These are phyloP conservation scores for Fraxinus pennsylvanica DNA, from an alignment of 257 asterid genomes.

Conservation along the genomic window DNA sequence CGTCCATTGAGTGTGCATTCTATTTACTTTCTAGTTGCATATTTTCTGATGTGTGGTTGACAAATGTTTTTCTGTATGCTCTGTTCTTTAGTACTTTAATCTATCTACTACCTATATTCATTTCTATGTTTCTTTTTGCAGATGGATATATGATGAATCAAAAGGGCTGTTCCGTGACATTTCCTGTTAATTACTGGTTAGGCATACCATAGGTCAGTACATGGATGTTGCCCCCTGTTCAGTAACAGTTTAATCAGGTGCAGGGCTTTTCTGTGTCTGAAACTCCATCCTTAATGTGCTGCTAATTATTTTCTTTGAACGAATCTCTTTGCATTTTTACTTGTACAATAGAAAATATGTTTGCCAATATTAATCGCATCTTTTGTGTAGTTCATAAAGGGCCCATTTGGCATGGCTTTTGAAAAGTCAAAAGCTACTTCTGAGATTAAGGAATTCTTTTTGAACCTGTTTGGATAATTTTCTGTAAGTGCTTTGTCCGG, in stretches of 20 bases:
- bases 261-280: not conserved
- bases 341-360: not conserved
- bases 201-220: slow-evolving; percentile 25
- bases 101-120: not conserved
- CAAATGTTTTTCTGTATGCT: not conserved
- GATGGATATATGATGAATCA: slow-evolving; percentile 94
- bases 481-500: no score
- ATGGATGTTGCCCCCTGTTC: slow-evolving; percentile 6
- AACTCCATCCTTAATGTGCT: not conserved
- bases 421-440: no score
- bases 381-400: not conserved
- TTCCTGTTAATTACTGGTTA: slow-evolving; percentile 46
- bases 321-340: not conserved
- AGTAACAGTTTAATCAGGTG: slow-evolving; percentile 23
- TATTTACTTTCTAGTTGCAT: slow-evolving; percentile 22
- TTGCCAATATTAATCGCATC: not conserved
- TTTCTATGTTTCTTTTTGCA: slow-evolving; percentile 36
- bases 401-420: no score
- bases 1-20: slow-evolving; percentile 36
- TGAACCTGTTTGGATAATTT: no score
- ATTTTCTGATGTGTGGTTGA: not conserved
- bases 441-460: no score
- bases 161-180: slow-evolving; percentile 86
- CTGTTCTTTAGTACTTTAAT: not conserved
- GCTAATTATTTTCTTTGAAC: not conserved